phyloP scores from a whole-genome alignment of 805 yeast species.

The Cyberlindnera amylophila region DNA sequence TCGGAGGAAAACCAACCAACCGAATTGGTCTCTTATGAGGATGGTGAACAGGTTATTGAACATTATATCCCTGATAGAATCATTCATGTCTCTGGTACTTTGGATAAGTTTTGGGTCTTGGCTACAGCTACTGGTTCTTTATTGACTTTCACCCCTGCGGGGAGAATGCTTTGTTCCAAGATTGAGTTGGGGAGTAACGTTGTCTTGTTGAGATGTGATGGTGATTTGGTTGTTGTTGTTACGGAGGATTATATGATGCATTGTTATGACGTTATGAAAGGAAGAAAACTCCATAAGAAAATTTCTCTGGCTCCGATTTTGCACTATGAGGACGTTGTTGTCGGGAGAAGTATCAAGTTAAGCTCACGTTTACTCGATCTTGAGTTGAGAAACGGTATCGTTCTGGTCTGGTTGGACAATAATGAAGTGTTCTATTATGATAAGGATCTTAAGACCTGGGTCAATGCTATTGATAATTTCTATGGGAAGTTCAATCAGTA shows the following conservation, averaged over 20 bases:
- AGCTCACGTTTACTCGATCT: slow-evolving; percentile 27
- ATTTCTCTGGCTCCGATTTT: slow-evolving; percentile 53
- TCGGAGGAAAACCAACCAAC: slow-evolving; percentile 36
- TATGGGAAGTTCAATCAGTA: slow-evolving; percentile 15
- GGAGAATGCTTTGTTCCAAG: slow-evolving; percentile 43
- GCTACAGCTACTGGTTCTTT: slow-evolving; percentile 59
- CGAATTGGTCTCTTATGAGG: slow-evolving; percentile 33
- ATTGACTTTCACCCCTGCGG: slow-evolving; percentile 42
- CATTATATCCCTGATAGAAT: slow-evolving; percentile 38
- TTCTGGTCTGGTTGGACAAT: slow-evolving; percentile 38
- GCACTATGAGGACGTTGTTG: slow-evolving; percentile 32
- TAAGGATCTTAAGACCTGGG: slow-evolving; percentile 43
- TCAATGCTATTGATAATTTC: slow-evolving; percentile 37
- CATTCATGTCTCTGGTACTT: slow-evolving; percentile 37
- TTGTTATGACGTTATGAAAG: slow-evolving; percentile 43
- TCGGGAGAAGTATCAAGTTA: slow-evolving; percentile 21
- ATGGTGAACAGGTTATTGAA: slow-evolving; percentile 36
- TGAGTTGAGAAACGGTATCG: slow-evolving; percentile 38
- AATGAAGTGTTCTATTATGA: slow-evolving; percentile 41
- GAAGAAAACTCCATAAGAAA: slow-evolving; percentile 35
- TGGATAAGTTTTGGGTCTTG: slow-evolving; percentile 44
- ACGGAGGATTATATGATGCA: slow-evolving; percentile 49
- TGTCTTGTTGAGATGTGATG: slow-evolving; percentile 34
- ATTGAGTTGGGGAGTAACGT: slow-evolving; percentile 50
- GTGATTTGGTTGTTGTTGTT: slow-evolving; percentile 37